phyloP scores from a whole-genome alignment of 2,329 filamentous ascomycete species.

The Biscogniauxia mediterranea region DNA sequence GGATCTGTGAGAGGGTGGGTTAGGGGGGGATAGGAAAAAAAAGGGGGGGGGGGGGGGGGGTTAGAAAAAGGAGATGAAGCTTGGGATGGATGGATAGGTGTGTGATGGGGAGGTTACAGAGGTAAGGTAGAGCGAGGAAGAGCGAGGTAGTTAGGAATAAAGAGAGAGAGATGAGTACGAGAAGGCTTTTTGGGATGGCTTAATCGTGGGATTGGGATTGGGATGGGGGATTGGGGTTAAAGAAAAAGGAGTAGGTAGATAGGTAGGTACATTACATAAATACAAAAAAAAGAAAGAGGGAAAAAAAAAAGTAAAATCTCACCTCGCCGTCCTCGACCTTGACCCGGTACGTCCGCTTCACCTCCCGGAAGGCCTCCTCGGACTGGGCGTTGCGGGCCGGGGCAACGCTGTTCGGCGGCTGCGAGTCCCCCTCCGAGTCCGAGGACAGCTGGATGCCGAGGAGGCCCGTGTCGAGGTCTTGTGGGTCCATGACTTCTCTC shows the following conservation, averaged over 20 bases:
- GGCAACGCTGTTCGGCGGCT: too few relatives aligned
- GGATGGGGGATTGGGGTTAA: too few relatives aligned
- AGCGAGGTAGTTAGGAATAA: too few relatives aligned
- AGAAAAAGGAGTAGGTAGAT: too few relatives aligned
- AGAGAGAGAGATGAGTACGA: too few relatives aligned
- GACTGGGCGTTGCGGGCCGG: conserved; percentile 40
- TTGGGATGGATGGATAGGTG: too few relatives aligned
- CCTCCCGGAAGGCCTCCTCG: conserved; percentile 47
- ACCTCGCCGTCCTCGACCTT: conserved; percentile 58
- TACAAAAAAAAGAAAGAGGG: too few relatives aligned
- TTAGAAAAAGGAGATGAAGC: background rate
- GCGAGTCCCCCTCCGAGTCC: conserved; percentile 37
- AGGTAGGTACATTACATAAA: too few relatives aligned
- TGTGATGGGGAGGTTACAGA: background rate
- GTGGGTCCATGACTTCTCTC: conserved; percentile 29
- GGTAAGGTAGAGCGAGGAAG: too few relatives aligned
- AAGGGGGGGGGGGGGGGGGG: background rate
- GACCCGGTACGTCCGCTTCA: conserved; percentile 44
- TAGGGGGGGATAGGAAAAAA: background rate
- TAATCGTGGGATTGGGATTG: too few relatives aligned
- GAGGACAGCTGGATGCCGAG: conserved; percentile 41
- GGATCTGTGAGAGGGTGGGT: conserved; percentile 37
- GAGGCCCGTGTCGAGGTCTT: conserved; percentile 37
- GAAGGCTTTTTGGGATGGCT: too few relatives aligned
- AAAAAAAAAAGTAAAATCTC: conserved; percentile 14